These are phyloP conservation scores for Mycena capillaripes DNA, from an alignment of 768 basidiomycete species.

Conservation along the genomic window DNA sequence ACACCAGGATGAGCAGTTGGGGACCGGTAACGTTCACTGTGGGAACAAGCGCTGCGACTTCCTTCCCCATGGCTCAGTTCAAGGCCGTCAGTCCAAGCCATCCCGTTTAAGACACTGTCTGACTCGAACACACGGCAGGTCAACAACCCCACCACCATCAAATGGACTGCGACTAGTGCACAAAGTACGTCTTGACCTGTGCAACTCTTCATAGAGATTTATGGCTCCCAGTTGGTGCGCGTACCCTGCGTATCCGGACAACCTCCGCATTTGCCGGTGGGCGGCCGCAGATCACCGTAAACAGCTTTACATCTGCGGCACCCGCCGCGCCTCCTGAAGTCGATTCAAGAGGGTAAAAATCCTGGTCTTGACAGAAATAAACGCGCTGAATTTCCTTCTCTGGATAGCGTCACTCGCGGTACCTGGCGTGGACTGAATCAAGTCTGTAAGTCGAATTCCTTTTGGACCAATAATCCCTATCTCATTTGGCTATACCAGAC, in stretches of 20 bases:
- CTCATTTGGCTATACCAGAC: slow-evolving; percentile 38
- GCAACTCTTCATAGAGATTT: not conserved
- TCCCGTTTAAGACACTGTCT: too few species aligned
- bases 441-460: slow-evolving; percentile 49
- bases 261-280: slow-evolving; percentile 63
- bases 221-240: slow-evolving; percentile 49
- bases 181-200: slow-evolving; percentile 46
- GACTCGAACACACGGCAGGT: slow-evolving; percentile 43
- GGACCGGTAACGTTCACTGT: slow-evolving; percentile 62
- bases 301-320: slow-evolving; percentile 57
- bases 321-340: slow-evolving; percentile 56
- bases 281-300: slow-evolving; percentile 60
- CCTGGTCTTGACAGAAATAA: not conserved
- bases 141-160: slow-evolving; percentile 60
- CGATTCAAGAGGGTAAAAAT: slow-evolving; percentile 59
- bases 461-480: not conserved
- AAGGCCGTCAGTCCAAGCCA: slow-evolving; percentile 45
- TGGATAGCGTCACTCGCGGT: slow-evolving; percentile 59
- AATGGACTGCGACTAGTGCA: slow-evolving; percentile 56
- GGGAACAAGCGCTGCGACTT: slow-evolving; percentile 52
- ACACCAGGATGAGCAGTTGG: slow-evolving; percentile 62
- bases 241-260: slow-evolving; percentile 61
- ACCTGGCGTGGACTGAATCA: slow-evolving; percentile 64
- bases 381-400: not conserved
- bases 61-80: slow-evolving; percentile 69